Evolutionary conservation across 441 rosid genomes (phyloP).

Genomic region (Populus hybrid): DNA sequence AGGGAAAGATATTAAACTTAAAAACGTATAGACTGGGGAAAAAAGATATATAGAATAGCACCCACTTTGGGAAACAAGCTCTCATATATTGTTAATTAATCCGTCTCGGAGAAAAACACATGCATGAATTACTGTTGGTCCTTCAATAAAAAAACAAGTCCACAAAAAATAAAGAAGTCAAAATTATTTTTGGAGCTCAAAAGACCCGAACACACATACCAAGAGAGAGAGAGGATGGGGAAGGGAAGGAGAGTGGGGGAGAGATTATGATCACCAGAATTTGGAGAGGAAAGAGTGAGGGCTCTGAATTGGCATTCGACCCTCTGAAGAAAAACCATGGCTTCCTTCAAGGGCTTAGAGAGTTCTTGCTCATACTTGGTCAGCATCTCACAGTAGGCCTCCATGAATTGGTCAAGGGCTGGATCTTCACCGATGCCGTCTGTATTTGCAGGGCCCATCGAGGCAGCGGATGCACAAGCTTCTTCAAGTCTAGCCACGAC

Average conservation of each 20-base stretch:
- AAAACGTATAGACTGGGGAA: not conserved
- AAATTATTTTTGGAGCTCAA: not conserved
- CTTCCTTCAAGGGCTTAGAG: slow-evolving; percentile 89
- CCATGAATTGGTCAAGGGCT: slow-evolving; percentile 98
- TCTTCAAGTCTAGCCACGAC: slow-evolving; percentile 80
- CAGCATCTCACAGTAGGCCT: slow-evolving; percentile 99
- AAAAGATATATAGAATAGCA: not conserved
- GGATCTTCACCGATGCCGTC: slow-evolving; percentile 89
- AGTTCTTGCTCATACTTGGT: slow-evolving; percentile 93
- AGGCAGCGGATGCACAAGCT: slow-evolving; percentile 55
- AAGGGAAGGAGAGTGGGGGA: slow-evolving; percentile 9
- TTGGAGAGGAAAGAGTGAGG: slow-evolving; percentile 46
- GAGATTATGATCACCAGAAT: slow-evolving; percentile 45
- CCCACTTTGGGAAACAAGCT: slow-evolving; percentile 18
- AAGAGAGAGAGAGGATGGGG: not conserved
- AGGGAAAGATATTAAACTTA: not conserved
- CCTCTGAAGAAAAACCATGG: slow-evolving; percentile 79
- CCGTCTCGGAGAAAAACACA: slow-evolving; percentile 17
- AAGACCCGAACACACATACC: not conserved
- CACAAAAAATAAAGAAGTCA: not conserved
- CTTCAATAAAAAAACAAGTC: not conserved
- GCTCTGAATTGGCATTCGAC: slow-evolving; percentile 88
- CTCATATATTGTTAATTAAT: slow-evolving; percentile 3
- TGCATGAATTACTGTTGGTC: slow-evolving; percentile 25
- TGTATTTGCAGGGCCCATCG: slow-evolving; percentile 28